phyloP scores from a whole-genome alignment of 2,329 filamentous ascomycete genomes.

The Hysterium pulicare region DNA sequence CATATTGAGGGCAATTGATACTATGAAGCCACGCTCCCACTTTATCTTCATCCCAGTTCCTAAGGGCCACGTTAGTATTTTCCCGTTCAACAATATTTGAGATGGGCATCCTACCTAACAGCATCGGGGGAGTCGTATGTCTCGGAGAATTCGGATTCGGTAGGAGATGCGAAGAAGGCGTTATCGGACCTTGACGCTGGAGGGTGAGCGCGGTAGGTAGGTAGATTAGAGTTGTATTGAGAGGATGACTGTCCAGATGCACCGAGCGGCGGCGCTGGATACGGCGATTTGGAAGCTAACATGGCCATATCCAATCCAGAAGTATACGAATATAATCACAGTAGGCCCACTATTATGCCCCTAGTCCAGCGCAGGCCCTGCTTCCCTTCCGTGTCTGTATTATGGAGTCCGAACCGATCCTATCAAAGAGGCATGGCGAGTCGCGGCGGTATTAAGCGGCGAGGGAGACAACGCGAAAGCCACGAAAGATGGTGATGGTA shows the following conservation, averaged over 20 bases:
- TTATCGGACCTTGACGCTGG: constrained; percentile 43
- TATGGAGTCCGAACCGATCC: constrained; percentile 3
- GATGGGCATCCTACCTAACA: constrained; percentile 35
- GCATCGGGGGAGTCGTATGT: constrained; percentile 66
- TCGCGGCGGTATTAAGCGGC: not conserved
- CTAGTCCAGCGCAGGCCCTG: constrained; percentile 4
- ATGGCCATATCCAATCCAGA: constrained; percentile 60
- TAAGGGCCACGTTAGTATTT: constrained; percentile 28
- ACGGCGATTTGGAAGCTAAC: constrained; percentile 72
- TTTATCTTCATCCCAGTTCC: constrained; percentile 80
- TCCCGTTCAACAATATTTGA: not conserved
- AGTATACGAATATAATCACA: not conserved
- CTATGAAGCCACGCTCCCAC: constrained; percentile 88
- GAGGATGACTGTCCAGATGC: constrained; percentile 28
- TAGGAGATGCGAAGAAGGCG: constrained; percentile 70
- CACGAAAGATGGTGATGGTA: too few species aligned
- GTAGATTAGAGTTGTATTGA: constrained; percentile 33
- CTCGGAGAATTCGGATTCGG: constrained; percentile 90
- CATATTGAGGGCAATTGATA: constrained; percentile 92
- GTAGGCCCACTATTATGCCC: constrained; percentile 2
- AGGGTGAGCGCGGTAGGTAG: constrained; percentile 35
- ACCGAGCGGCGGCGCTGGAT: constrained; percentile 54
- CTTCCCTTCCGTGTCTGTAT: constrained; percentile 1
- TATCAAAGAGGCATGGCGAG: constrained; percentile 14
- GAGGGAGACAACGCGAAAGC: not conserved